phyloP scores from a whole-genome alignment of 2,329 filamentous ascomycete genomes.

The Apiospora pterosperma region DNA sequence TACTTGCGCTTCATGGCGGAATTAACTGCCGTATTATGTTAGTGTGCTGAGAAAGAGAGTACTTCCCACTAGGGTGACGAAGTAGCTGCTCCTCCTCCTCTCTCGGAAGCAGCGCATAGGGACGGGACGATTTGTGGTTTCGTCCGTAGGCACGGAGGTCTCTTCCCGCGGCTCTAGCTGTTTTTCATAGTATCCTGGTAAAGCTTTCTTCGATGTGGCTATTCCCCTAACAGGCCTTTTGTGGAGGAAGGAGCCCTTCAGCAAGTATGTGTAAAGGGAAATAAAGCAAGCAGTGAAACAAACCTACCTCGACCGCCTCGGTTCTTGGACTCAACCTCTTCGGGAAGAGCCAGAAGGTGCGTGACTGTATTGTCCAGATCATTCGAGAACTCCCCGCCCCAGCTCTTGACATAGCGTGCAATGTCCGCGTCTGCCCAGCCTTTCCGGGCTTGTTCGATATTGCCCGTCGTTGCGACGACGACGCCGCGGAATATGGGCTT shows the following conservation, averaged over 20 bases:
- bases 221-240: too few relatives aligned
- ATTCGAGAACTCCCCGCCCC: slow-evolving; percentile 56
- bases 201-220: too few relatives aligned
- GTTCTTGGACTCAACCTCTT: background rate
- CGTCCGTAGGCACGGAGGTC: too few relatives aligned
- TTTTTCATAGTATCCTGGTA: too few relatives aligned
- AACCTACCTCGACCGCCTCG: background rate
- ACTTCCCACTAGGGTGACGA: too few relatives aligned
- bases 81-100: too few relatives aligned
- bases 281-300: background rate
- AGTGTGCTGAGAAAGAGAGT: background rate
- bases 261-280: too few relatives aligned
- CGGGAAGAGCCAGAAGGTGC: slow-evolving; percentile 64
- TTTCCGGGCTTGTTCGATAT: slow-evolving; percentile 42
- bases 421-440: slow-evolving; percentile 51
- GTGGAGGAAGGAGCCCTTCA: too few relatives aligned
- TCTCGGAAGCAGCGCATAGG: too few relatives aligned
- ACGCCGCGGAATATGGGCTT: slow-evolving; percentile 48
- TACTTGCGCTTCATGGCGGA: slow-evolving; percentile 32
- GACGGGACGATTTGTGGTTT: too few relatives aligned
- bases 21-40: slow-evolving; percentile 26
- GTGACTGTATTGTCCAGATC: slow-evolving; percentile 57
- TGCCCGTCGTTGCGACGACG: slow-evolving; percentile 55
- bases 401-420: slow-evolving; percentile 59
- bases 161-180: too few relatives aligned